Conservation (phyloP, 495 filamentous ascomycete species). For the Patellaria atrata region DNA sequence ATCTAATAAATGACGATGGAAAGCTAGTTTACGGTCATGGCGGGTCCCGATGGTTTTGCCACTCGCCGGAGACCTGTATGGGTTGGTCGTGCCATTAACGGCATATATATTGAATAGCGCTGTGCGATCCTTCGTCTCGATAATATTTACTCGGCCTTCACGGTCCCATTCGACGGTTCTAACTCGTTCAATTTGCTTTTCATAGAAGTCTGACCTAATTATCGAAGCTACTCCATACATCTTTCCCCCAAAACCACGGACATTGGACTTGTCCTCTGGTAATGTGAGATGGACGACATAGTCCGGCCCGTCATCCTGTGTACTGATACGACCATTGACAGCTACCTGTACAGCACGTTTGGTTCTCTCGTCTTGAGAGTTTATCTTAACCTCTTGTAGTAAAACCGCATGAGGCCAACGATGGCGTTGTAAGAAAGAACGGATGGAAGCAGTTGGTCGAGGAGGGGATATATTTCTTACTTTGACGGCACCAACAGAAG, state of each 20-base stretch:
- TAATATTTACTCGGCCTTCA: slow-evolving; percentile 36
- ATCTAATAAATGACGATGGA: slow-evolving; percentile 30
- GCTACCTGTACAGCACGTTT: slow-evolving; percentile 24
- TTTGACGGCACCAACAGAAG: too few relatives aligned
- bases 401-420: slow-evolving; percentile 33
- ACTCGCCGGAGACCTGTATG: slow-evolving; percentile 29
- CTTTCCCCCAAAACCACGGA: slow-evolving; percentile 30
- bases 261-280: slow-evolving; percentile 35
- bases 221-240: slow-evolving; percentile 39
- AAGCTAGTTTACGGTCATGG: slow-evolving; percentile 35
- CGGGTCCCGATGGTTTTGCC: slow-evolving; percentile 31
- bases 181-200: slow-evolving; percentile 7
- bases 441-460: slow-evolving; percentile 25
- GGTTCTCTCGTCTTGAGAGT: slow-evolving; percentile 22
- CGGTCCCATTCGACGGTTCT: slow-evolving; percentile 34
- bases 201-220: slow-evolving; percentile 30
- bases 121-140: slow-evolving; percentile 22
- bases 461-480: neutral
- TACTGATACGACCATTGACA: slow-evolving; percentile 18
- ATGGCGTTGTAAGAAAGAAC: slow-evolving; percentile 33
- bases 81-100: slow-evolving; percentile 36
- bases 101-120: slow-evolving; percentile 38
- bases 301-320: slow-evolving; percentile 11
- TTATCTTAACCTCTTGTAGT: slow-evolving; percentile 41
- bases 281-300: slow-evolving; percentile 33